These are phyloP conservation scores for Suhomyces emberorum DNA, from an alignment of 805 yeast species.

Conservation along the genomic window DNA sequence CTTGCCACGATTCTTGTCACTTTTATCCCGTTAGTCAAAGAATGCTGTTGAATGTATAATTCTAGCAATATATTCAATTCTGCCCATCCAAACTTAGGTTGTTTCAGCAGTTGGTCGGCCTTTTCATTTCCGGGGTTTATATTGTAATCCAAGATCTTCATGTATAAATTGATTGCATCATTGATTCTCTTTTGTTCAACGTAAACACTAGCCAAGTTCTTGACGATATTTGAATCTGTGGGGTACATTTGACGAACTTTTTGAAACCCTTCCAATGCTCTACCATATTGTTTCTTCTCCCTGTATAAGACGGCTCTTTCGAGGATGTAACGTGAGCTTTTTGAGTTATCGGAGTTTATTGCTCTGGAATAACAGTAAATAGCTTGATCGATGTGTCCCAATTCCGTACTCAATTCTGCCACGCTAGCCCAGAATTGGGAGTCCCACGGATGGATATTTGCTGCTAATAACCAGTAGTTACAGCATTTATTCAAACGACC, in stretches of 20 bases:
- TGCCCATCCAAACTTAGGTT: constrained; percentile 77
- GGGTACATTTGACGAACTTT: constrained; percentile 55
- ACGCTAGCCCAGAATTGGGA: constrained; percentile 75
- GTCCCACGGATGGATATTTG: constrained; percentile 73
- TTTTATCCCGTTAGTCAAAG: constrained; percentile 61
- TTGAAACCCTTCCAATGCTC: constrained; percentile 74
- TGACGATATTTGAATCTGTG: constrained; percentile 52
- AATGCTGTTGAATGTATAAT: constrained; percentile 64
- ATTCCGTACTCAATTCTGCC: constrained; percentile 60
- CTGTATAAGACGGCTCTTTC: constrained; percentile 67
- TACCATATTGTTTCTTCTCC: constrained; percentile 60
- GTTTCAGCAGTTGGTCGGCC: constrained; percentile 15
- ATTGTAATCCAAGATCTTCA: constrained; percentile 60
- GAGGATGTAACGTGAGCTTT: constrained; percentile 53
- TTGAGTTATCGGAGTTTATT: constrained; percentile 40
- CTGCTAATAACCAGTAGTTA: constrained; percentile 78
- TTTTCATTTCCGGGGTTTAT: constrained; percentile 25
- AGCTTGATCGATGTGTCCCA: constrained; percentile 74
- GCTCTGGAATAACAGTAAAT: constrained; percentile 73
- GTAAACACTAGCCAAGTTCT: constrained; percentile 53
- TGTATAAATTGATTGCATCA: constrained; percentile 74
- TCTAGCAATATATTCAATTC: constrained; percentile 83
- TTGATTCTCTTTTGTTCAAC: constrained; percentile 57
- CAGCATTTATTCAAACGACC: constrained; percentile 72
- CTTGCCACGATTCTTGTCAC: constrained; percentile 70